Evolutionary conservation across 257 asterid genomes (phyloP).

Genomic region (Solanum stenotomum): DNA sequence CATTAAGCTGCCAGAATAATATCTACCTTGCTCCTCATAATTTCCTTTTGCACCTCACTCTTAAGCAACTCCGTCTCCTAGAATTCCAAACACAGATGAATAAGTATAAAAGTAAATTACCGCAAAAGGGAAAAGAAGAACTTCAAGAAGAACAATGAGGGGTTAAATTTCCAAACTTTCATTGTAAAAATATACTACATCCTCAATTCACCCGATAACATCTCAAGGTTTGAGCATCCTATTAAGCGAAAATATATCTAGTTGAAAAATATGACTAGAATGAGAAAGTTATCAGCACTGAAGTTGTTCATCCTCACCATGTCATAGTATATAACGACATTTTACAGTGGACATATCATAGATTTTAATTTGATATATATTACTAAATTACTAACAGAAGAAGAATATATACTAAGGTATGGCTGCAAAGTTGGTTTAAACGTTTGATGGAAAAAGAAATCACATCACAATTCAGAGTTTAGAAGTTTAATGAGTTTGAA

Average conservation of each 20-base stretch:
- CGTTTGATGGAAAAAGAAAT: not conserved
- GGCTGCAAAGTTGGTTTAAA: not conserved
- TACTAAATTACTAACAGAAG: not conserved
- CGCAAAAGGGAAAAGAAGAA: not conserved
- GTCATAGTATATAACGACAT: not conserved
- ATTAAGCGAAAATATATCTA: not conserved
- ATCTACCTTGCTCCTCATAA: slow-evolving; percentile 28
- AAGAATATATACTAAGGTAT: not conserved
- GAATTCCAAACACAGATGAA: not conserved
- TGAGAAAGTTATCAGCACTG: not conserved
- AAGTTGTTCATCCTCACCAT: not conserved
- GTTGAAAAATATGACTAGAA: not conserved
- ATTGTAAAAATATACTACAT: not conserved
- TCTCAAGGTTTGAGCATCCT: not conserved
- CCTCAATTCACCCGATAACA: not conserved
- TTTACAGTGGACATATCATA: not conserved
- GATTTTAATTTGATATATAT: not conserved
- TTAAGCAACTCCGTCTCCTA: slow-evolving; percentile 44
- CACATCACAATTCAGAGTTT: not conserved
- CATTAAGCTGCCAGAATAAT: not conserved
- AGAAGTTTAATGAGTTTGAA: not conserved
- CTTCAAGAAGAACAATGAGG: not conserved
- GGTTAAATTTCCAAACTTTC: not conserved
- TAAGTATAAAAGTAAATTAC: not conserved
- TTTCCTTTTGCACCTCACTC: slow-evolving; percentile 29